Conservation (phyloP, 805 yeast species). For the Lipomyces yamadae region DNA sequence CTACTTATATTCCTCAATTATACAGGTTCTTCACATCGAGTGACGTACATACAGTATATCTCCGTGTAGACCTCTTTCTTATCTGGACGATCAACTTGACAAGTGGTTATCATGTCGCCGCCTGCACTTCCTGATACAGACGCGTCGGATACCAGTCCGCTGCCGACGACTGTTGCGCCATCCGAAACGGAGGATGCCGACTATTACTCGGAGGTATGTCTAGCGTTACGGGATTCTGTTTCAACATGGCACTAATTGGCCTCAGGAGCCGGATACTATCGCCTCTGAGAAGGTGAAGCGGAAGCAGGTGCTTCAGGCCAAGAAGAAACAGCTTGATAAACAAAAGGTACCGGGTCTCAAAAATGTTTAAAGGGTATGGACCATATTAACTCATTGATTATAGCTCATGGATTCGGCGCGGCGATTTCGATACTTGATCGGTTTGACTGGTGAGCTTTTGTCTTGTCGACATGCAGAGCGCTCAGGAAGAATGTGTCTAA, state of each 20-base stretch:
- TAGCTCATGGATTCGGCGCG: constrained; percentile 68
- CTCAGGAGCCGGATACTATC: background rate
- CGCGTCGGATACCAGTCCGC: constrained; percentile 17
- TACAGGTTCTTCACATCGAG: no score
- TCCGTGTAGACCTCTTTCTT: background rate
- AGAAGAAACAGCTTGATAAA: constrained; percentile 34
- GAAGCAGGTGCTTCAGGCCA: constrained; percentile 39
- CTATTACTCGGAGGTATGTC: constrained; percentile 14
- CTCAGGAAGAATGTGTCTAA: background rate
- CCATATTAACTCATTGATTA: background rate
- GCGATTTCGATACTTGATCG: constrained; percentile 78
- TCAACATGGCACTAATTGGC: background rate
- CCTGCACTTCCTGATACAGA: constrained; percentile 21
- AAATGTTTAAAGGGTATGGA: background rate
- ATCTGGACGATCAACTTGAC: background rate
- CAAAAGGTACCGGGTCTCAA: constrained; percentile 25
- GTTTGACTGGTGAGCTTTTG: constrained; percentile 56
- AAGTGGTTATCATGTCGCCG: constrained; percentile 9
- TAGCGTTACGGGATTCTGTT: background rate
- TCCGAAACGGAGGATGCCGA: constrained; percentile 24
- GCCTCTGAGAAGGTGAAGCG: constrained; percentile 22
- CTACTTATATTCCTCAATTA: no score
- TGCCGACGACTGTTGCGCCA: constrained; percentile 19
- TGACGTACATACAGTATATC: background rate
- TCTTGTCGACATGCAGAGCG: background rate